These are phyloP conservation scores for Tricholoma matsutake DNA, from an alignment of 768 basidiomycete genomes.

Conservation along the genomic window DNA sequence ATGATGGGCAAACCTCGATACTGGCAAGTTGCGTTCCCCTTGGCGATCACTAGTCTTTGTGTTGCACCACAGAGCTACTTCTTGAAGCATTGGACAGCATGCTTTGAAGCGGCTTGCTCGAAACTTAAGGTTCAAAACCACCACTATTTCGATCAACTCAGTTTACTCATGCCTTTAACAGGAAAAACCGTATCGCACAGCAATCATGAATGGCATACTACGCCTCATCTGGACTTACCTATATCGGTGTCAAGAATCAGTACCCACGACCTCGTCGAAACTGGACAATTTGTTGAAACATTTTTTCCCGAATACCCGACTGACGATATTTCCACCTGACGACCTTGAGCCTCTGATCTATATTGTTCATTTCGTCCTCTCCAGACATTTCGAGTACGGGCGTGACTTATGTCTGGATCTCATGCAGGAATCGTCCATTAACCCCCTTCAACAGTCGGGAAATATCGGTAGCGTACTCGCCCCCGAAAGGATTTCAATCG, in stretches of 20 bases:
- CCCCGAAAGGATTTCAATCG: slow-evolving; percentile 72
- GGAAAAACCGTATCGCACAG: slow-evolving; percentile 73
- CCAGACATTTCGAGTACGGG: slow-evolving; percentile 83
- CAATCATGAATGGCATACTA: slow-evolving; percentile 77
- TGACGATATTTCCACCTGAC: slow-evolving; percentile 61
- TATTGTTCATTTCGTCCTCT: slow-evolving; percentile 78
- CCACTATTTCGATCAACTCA: neutral
- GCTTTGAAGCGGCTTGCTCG: slow-evolving; percentile 66
- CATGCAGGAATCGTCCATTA: slow-evolving; percentile 64
- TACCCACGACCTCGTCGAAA: slow-evolving; percentile 76
- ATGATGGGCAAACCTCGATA: slow-evolving; percentile 89
- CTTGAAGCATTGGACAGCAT: slow-evolving; percentile 73
- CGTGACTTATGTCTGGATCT: slow-evolving; percentile 78
- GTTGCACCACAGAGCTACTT: slow-evolving; percentile 87
- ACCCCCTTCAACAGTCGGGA: slow-evolving; percentile 36
- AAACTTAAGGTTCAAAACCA: slow-evolving; percentile 69
- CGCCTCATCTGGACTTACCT: slow-evolving; percentile 92
- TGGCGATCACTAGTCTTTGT: slow-evolving; percentile 80
- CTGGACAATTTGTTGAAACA: slow-evolving; percentile 71
- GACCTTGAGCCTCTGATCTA: slow-evolving; percentile 77
- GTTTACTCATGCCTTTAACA: slow-evolving; percentile 28
- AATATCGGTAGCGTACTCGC: slow-evolving; percentile 46
- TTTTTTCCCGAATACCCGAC: slow-evolving; percentile 74
- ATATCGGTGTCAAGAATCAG: slow-evolving; percentile 87
- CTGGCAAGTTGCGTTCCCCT: slow-evolving; percentile 83